Evolutionary conservation across 441 rosid genomes (phyloP).

Genomic region (Melastoma candidum): DNA sequence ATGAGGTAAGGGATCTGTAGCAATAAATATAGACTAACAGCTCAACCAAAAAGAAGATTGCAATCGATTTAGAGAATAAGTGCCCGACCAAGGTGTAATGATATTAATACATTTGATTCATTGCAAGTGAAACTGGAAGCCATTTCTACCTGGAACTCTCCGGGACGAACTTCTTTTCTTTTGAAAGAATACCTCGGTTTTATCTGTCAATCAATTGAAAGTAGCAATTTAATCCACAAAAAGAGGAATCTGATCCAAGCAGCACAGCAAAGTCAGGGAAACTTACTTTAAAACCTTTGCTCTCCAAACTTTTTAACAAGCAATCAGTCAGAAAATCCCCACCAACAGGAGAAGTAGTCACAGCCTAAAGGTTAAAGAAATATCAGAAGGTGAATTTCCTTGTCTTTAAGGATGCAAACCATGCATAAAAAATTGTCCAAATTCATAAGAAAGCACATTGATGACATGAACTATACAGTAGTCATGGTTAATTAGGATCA

Average conservation of each 20-base stretch:
- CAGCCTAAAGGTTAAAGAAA: constrained; percentile 46
- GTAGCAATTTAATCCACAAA: constrained; percentile 7
- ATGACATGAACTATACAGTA: too few relatives aligned
- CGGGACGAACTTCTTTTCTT: constrained; percentile 85
- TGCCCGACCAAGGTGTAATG: too few relatives aligned
- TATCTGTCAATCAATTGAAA: constrained; percentile 40
- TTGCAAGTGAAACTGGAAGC: neutral
- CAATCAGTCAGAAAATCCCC: constrained; percentile 95
- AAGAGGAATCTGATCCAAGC: constrained; percentile 11
- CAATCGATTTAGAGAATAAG: too few relatives aligned
- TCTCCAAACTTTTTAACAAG: constrained; percentile 94
- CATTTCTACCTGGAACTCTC: constrained; percentile 77
- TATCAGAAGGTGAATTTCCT: too few relatives aligned
- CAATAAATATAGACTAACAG: too few relatives aligned
- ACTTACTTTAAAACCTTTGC: constrained; percentile 80
- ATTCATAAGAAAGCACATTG: too few relatives aligned
- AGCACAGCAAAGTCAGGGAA: constrained; percentile 2
- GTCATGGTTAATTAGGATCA: too few relatives aligned
- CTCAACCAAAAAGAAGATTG: too few relatives aligned
- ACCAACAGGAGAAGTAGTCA: constrained; percentile 72
- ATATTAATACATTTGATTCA: too few relatives aligned
- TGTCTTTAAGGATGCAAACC: too few relatives aligned
- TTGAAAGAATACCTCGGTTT: constrained; percentile 95
- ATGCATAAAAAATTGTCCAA: too few relatives aligned
- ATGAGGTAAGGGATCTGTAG: constrained; percentile 5